These are phyloP conservation scores for Penicillium cataractarum DNA, from an alignment of 495 filamentous ascomycete species.

Conservation along the genomic window DNA sequence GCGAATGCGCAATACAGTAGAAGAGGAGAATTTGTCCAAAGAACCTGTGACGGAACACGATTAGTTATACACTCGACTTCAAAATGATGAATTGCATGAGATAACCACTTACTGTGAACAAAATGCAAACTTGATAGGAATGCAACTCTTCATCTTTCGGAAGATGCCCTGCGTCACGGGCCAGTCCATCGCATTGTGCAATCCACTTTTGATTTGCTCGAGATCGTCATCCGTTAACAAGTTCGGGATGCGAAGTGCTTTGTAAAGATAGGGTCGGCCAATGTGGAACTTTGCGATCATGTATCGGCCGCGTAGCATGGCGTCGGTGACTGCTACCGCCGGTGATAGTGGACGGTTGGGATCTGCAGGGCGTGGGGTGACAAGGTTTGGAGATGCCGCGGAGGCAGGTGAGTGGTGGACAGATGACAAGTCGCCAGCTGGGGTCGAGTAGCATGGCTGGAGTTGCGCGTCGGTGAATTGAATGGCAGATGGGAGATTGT, in stretches of 20 bases:
- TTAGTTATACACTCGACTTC: neutral
- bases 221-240: conserved; percentile 48
- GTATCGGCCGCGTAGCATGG: conserved; percentile 50
- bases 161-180: conserved; percentile 48
- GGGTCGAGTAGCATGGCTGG: conserved; percentile 21
- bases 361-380: conserved; percentile 22
- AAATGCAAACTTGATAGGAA: conserved; percentile 52
- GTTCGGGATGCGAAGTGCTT: conserved; percentile 46
- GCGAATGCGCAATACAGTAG: conserved; percentile 50
- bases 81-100: neutral
- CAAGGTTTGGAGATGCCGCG: conserved; percentile 31
- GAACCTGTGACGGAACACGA: conserved; percentile 31
- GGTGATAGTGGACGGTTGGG: conserved; percentile 39
- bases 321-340: conserved; percentile 47
- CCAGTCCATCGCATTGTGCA: conserved; percentile 52
- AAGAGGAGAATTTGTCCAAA: conserved; percentile 53
- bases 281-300: conserved; percentile 55
- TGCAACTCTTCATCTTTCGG: conserved; percentile 51
- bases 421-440: conserved; percentile 10
- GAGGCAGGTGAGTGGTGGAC: conserved; percentile 32
- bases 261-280: conserved; percentile 52
- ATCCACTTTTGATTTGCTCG: conserved; percentile 47
- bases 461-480: conserved; percentile 41
- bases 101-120: conserved; percentile 46
- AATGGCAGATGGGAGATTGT: conserved; percentile 46